These are phyloP conservation scores for Coniochaeta sp. DNA, from an alignment of 2,329 filamentous ascomycete species.

Conservation along the genomic window DNA sequence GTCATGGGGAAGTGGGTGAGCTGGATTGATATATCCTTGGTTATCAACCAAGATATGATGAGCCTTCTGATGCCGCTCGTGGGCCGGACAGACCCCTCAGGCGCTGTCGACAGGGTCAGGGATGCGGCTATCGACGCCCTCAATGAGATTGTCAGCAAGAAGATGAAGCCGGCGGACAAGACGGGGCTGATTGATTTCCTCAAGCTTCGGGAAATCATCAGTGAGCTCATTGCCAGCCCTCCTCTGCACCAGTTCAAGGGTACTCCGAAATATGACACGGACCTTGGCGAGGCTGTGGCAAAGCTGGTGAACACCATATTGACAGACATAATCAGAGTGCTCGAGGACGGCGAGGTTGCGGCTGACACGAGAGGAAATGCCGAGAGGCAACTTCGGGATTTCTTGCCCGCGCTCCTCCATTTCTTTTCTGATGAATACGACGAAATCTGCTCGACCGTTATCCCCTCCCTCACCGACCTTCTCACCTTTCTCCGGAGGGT, in stretches of 20 bases:
- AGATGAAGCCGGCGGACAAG: constrained; percentile 93
- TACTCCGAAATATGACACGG: constrained; percentile 86
- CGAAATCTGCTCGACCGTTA: constrained; percentile 93
- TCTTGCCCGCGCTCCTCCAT: constrained; percentile 79
- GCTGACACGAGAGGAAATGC: constrained; percentile 65
- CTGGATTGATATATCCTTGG: constrained; percentile 94
- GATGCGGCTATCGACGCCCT: constrained; percentile 91
- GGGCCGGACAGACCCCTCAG: constrained; percentile 58
- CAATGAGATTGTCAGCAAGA: constrained; percentile 94
- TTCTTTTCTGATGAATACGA: constrained; percentile 99
- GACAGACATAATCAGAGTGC: constrained; percentile 76
- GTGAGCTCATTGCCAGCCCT: constrained; percentile 77
- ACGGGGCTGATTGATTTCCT: constrained; percentile 88
- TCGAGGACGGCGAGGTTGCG: constrained; percentile 61
- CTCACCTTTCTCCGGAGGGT: constrained; percentile 85
- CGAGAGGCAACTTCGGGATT: constrained; percentile 73
- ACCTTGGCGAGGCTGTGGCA: constrained; percentile 89
- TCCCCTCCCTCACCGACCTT: constrained; percentile 86
- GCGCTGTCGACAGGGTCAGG: constrained; percentile 69
- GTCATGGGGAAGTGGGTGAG: constrained; percentile 96
- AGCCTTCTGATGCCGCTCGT: constrained; percentile 79
- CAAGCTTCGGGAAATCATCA: constrained; percentile 77
- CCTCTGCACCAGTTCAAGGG: constrained; percentile 71
- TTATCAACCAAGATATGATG: constrained; percentile 87
- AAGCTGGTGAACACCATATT: constrained; percentile 91